Base-by-base conservation (phyloP, 169 alveolate genomes). In the Eimeria necatrix region DNA sequence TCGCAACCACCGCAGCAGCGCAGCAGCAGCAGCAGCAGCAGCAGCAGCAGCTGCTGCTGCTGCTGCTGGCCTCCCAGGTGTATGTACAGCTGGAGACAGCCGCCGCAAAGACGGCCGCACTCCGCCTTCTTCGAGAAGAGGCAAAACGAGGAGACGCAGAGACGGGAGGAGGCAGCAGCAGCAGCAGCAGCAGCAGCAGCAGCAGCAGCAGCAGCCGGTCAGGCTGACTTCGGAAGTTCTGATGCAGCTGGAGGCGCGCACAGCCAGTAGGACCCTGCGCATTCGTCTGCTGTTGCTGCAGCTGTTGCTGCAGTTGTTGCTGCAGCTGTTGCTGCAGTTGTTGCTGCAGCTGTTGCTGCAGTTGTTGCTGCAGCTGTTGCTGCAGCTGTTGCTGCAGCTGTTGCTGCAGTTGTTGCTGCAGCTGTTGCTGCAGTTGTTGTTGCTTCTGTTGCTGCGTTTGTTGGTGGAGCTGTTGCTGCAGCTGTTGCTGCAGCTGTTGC, bases 211-310 rank as follows among this genome's bases (percentile, higher is more conserved):
- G 81, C 86, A 76, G 60, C 86, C 86, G 2, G 20, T 76, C 56
- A 3, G 86, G 86, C 86, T 76, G 86, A 76, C 86, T 32, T 48
- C 86, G 41, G 86, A 76, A 76, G 86, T 76, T 76, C 86, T 76
- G n/a, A 76, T 76, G 86, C 86, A 76, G 86, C 86, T 76, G 53
- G 86, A 76, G 86, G 53, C 86, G 7, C 86, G 86, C 5, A 76
- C 86, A 76, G 8, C 86, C 86, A 18, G 86, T 76, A 76, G 64
- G 86, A 76, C 86, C 26, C n/a, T n/a, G n/a, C n/a, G n/a, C n/a
- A n/a, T n/a, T n/a, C n/a, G n/a, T n/a, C n/a, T n/a, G n/a, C n/a
- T n/a, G n/a, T n/a, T n/a, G 20, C 5, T n/a, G 5, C 41, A 5
- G 8, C 32, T 64, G 20, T 24, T 64, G 18, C 20, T 64, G 64